Conservation (phyloP, 2,329 filamentous ascomycete genomes). For the Davidsoniella australis region DNA sequence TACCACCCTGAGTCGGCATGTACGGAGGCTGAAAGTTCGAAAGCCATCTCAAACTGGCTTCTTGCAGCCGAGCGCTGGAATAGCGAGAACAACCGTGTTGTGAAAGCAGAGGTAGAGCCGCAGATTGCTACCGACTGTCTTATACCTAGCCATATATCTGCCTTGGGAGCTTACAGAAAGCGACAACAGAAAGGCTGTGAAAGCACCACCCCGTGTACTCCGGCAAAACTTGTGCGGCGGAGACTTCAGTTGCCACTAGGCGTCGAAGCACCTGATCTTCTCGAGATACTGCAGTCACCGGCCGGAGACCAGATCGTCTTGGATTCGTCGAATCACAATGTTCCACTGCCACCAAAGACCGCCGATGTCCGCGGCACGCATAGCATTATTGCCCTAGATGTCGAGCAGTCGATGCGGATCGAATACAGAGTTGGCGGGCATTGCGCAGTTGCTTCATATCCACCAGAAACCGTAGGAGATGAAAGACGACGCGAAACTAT, state of each 20-base stretch:
- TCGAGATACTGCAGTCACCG: constrained; percentile 28
- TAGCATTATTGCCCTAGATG: constrained; percentile 56
- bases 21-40: constrained; percentile 49
- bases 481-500: constrained; percentile 16
- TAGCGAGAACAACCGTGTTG: constrained; percentile 14
- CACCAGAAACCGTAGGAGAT: neutral
- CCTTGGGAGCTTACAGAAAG: neutral
- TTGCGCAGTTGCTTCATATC: constrained; percentile 16
- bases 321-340: constrained; percentile 34
- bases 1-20: constrained; percentile 85
- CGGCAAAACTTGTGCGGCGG: neutral
- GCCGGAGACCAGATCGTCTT: constrained; percentile 35
- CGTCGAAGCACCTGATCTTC: constrained; percentile 30
- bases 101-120: neutral
- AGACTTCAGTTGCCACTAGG: constrained; percentile 14
- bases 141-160: constrained; percentile 1
- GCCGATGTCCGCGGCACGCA: constrained; percentile 40
- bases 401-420: constrained; percentile 37
- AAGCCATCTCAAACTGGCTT: constrained; percentile 64
- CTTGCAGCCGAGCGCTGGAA: constrained; percentile 45
- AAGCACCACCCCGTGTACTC: neutral
- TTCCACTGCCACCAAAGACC: constrained; percentile 22
- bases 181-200: neutral
- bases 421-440: constrained; percentile 37
- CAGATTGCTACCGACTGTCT: constrained; percentile 1